phyloP scores from a whole-genome alignment of 176 grass and related monocot species.

The Otatea glauca region DNA sequence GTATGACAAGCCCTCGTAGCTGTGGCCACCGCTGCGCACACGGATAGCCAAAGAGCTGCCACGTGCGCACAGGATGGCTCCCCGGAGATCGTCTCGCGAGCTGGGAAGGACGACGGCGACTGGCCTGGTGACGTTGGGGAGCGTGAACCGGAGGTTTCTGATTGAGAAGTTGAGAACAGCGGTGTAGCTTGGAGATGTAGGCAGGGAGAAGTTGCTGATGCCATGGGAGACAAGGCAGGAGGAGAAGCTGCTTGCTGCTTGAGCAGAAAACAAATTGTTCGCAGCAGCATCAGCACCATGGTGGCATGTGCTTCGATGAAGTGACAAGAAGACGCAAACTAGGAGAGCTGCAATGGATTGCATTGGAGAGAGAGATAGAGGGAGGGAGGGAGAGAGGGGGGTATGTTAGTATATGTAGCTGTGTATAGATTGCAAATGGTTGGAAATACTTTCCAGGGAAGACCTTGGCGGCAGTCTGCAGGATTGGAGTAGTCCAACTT shows the following conservation, averaged over 20 bases:
- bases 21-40: conserved; percentile 73
- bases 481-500: neutral
- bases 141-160: conserved; percentile 59
- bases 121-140: conserved; percentile 41
- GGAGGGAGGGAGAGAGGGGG: too few relatives aligned
- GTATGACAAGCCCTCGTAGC: conserved; percentile 85
- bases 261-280: neutral
- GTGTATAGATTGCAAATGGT: neutral
- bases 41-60: conserved; percentile 49
- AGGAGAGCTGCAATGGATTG: neutral
- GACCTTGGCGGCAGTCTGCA: neutral
- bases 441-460: neutral
- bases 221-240: conserved; percentile 59
- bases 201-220: conserved; percentile 63
- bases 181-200: conserved; percentile 40
- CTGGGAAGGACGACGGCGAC: conserved; percentile 49
- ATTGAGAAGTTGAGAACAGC: conserved; percentile 61
- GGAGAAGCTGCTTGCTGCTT: conserved; percentile 15
- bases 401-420: neutral
- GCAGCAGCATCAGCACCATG: neutral
- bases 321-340: conserved; percentile 4
- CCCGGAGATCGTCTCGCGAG: conserved; percentile 25
- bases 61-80: conserved; percentile 41
- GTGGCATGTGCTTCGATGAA: neutral
- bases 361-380: neutral